A percentile compares a stretch with the other conserved stretches of the same genome.
Conservation (phyloP, 208 protist genomes). For the Herpetomonas muscarum region DNA sequence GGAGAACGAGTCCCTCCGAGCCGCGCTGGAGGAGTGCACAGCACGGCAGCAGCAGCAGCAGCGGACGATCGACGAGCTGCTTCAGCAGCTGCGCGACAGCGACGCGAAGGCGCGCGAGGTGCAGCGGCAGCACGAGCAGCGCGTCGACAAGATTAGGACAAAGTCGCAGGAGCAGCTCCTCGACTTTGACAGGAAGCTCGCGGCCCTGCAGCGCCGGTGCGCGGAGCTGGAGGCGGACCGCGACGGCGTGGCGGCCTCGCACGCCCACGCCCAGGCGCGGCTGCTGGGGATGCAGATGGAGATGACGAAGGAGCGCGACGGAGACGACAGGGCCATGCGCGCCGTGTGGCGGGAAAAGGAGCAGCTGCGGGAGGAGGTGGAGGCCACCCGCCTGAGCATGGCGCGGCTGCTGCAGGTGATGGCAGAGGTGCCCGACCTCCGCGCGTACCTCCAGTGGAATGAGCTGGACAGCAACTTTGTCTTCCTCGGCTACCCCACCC, state of each 20-base stretch:
- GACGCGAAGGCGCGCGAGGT: background rate
- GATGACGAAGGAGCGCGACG: background rate
- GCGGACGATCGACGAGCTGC: slow-evolving; percentile 1
- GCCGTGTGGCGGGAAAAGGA: slow-evolving; percentile 23
- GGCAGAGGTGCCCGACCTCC: slow-evolving; percentile 61
- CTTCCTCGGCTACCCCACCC: slow-evolving; percentile 58
- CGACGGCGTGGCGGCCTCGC: slow-evolving; percentile 1
- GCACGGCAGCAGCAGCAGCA: slow-evolving; percentile 2
- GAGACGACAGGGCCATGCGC: slow-evolving; percentile 3
- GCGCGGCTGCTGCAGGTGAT: slow-evolving; percentile 71
- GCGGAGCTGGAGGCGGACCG: slow-evolving; percentile 5
- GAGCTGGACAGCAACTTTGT: slow-evolving; percentile 58
- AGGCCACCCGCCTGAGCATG: slow-evolving; percentile 60
- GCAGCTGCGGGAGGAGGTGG: slow-evolving; percentile 47
- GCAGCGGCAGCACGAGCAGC: slow-evolving; percentile 1
- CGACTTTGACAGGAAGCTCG: slow-evolving; percentile 20
- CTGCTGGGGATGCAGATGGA: slow-evolving; percentile 11
- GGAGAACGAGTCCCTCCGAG: slow-evolving; percentile 9
- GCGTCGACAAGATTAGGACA: background rate
- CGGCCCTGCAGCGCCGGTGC: slow-evolving; percentile 12
- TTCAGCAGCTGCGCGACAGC: background rate
- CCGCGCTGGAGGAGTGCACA: slow-evolving; percentile 1
- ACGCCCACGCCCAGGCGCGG: slow-evolving; percentile 6
- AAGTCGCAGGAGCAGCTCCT: slow-evolving; percentile 13
- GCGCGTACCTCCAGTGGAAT: slow-evolving; percentile 50